These are phyloP conservation scores for Ceratocystis papillata DNA, from an alignment of 2,329 filamentous ascomycete species.

Conservation along the genomic window DNA sequence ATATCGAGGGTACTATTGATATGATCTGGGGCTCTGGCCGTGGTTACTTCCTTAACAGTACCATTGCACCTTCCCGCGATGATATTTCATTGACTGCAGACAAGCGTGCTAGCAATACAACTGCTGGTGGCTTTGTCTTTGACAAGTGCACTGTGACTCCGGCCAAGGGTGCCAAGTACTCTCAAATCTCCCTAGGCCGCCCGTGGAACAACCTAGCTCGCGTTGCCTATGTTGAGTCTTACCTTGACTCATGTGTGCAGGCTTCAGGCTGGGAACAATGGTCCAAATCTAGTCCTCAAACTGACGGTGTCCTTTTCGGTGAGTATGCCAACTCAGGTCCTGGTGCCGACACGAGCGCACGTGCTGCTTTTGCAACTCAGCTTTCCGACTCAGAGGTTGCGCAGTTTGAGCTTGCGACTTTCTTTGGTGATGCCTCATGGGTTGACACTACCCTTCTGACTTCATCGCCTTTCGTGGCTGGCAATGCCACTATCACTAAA, in stretches of 20 bases:
- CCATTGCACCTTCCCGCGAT: slow-evolving; percentile 30
- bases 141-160: slow-evolving; percentile 28
- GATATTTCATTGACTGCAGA: slow-evolving; percentile 30
- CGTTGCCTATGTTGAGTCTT: slow-evolving; percentile 41
- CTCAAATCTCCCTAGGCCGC: slow-evolving; percentile 33
- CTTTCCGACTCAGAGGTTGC: slow-evolving; percentile 26
- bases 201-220: slow-evolving; percentile 40
- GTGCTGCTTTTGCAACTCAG: slow-evolving; percentile 37
- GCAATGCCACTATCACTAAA: slow-evolving; percentile 9
- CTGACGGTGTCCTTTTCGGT: slow-evolving; percentile 43
- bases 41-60: slow-evolving; percentile 35
- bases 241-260: slow-evolving; percentile 47
- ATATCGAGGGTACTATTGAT: slow-evolving; percentile 41
- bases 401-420: slow-evolving; percentile 14
- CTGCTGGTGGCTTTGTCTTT: slow-evolving; percentile 31
- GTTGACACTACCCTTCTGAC: slow-evolving; percentile 13
- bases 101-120: slow-evolving; percentile 34
- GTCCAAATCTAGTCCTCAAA: slow-evolving; percentile 40
- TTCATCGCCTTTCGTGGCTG: slow-evolving; percentile 11
- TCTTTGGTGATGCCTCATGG: slow-evolving; percentile 16
- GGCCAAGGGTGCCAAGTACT: slow-evolving; percentile 33
- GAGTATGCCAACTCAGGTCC: slow-evolving; percentile 51
- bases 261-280: slow-evolving; percentile 48
- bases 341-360: slow-evolving; percentile 40
- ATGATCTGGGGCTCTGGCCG: slow-evolving; percentile 30